Percentiles rank a stretch among this genome's conserved stretches.
Evolutionary conservation across 2,329 filamentous ascomycete species (phyloP).

Genomic region (Lasiodiplodia gonubiensis): DNA sequence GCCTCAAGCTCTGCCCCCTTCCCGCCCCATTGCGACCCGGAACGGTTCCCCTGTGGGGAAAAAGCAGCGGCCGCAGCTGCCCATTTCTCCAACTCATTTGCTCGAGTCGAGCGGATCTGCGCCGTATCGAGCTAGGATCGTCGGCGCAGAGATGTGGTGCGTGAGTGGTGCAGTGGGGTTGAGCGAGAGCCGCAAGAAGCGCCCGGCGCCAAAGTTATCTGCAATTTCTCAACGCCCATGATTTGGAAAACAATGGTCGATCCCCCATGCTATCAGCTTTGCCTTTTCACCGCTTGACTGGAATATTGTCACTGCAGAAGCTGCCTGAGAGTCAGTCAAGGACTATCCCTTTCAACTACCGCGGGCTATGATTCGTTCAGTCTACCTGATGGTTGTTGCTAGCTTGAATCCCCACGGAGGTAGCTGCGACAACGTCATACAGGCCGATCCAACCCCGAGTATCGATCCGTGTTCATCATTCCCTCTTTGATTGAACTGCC

Average conservation of each 20-base stretch:
- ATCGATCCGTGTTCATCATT: neutral
- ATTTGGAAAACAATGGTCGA: neutral
- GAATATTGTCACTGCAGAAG: neutral
- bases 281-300: neutral
- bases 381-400: neutral
- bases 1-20: neutral
- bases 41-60: neutral
- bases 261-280: neutral
- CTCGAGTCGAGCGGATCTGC: neutral
- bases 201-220: neutral
- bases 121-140: neutral
- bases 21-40: neutral
- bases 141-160: neutral
- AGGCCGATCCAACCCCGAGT: neutral
- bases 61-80: neutral
- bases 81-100: neutral
- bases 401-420: neutral
- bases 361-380: neutral
- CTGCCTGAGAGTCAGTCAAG: neutral
- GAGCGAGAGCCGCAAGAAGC: neutral
- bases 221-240: neutral
- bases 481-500: neutral
- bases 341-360: neutral
- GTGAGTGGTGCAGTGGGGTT: neutral
- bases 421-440: neutral